A percentile compares a stretch with the other conserved stretches of the same genome.
phyloP scores from a whole-genome alignment of 164 flowering plant genomes.

The Vitis labrusca region DNA sequence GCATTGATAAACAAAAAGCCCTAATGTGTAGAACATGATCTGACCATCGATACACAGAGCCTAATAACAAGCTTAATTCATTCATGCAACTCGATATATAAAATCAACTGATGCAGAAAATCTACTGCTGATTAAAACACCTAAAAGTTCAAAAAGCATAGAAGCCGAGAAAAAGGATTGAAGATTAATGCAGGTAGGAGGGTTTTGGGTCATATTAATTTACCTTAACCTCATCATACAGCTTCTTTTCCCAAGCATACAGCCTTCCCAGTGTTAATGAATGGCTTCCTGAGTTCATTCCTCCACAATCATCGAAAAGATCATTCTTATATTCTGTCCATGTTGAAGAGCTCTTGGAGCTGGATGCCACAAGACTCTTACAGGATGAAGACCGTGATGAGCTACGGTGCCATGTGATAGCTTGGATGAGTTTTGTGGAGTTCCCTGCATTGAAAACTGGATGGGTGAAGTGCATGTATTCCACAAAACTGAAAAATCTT shows the following conservation, averaged over 20 bases:
- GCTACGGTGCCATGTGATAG: conserved; percentile 72
- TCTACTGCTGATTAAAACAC: too few species aligned
- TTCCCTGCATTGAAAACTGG: conserved; percentile 53
- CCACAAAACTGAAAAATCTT: not conserved
- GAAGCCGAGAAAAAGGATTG: too few species aligned
- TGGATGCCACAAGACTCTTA: conserved; percentile 74
- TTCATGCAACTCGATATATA: too few species aligned
- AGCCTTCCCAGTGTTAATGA: conserved; percentile 79
- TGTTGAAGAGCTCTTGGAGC: conserved; percentile 58
- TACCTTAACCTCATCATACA: conserved; percentile 96
- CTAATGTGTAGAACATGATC: too few species aligned
- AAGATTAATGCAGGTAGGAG: not conserved
- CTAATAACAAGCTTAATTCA: too few species aligned
- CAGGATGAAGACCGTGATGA: conserved; percentile 72
- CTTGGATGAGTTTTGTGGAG: conserved; percentile 73
- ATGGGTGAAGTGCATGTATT: not conserved
- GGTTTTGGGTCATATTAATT: not conserved
- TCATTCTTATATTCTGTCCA: conserved; percentile 79
- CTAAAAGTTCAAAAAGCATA: too few species aligned
- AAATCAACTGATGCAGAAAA: too few species aligned
- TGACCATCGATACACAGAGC: too few species aligned
- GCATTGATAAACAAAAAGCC: too few species aligned
- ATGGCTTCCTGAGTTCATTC: conserved; percentile 94
- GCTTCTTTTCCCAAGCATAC: conserved; percentile 98
- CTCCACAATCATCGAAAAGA: conserved; percentile 76